Conservation (phyloP, 2,329 filamentous ascomycete species). For the Phaeosphaeriaceae sp. region DNA sequence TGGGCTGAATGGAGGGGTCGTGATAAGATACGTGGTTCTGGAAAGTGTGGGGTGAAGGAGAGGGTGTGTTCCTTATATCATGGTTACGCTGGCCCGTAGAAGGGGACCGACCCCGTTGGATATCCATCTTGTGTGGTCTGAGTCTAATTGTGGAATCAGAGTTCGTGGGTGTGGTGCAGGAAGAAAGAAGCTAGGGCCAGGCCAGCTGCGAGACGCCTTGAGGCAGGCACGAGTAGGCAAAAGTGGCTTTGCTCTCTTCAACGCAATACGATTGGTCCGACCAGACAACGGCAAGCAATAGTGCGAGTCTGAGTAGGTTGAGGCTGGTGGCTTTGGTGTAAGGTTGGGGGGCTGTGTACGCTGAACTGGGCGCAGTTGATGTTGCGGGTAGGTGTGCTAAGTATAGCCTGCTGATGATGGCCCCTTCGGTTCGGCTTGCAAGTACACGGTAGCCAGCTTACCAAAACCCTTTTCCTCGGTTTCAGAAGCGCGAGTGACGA, state of each 20-base stretch:
- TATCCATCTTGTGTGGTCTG: conserved; percentile 58
- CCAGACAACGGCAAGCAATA: conserved; percentile 21
- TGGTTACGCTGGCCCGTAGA: conserved; percentile 60
- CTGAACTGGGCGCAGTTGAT: conserved; percentile 21
- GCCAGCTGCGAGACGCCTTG: conserved; percentile 4
- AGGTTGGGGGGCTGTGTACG: conserved; percentile 34
- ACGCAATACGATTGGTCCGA: conserved; percentile 31
- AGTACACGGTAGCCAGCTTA: no score
- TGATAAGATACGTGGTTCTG: conserved; percentile 59
- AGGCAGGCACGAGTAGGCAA: background rate
- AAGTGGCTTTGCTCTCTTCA: conserved; percentile 3
- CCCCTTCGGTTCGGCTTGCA: no score
- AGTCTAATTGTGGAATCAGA: conserved; percentile 36
- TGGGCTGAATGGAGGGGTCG: conserved; percentile 54
- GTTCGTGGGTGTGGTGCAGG: background rate
- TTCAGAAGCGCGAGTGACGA: conserved; percentile 27
- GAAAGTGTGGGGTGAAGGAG: conserved; percentile 66
- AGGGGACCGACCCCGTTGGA: conserved; percentile 65
- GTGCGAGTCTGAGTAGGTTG: conserved; percentile 26
- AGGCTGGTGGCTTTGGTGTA: conserved; percentile 26
- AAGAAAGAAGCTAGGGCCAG: background rate
- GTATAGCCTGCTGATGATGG: background rate
- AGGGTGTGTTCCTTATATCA: conserved; percentile 73
- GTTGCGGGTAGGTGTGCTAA: conserved; percentile 14
- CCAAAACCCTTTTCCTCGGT: conserved; percentile 16